Evolutionary conservation across 2,329 filamentous ascomycete genomes (phyloP), one percentile per base, ranked within the genome.

Genomic region (Pyrenochaeta sp.): DNA sequence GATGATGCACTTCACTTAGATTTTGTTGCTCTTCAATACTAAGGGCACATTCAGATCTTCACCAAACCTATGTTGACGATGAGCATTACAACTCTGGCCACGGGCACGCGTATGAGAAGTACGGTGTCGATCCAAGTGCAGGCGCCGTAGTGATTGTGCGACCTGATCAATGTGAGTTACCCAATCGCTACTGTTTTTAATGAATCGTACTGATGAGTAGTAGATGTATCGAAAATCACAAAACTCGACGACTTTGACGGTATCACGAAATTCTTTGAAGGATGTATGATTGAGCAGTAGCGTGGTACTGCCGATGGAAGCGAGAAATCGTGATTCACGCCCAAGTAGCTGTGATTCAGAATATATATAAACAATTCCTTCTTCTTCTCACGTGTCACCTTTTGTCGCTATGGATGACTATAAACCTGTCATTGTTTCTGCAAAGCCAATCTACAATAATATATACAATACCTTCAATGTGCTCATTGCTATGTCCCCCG

Each of bases 21-120:
- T 21, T 17, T n/a, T 3, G 9, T 35, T 35, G 18, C 14, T 21
- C 15, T 42, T n/a, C 2, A 7, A 10, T n/a, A 23, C 23, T 11
- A 15, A 17, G 17, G 11, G 2, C 30, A 14, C 14, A 17, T 21
- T 57, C 39, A 85, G 86, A 83, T 65, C 66, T 87, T 0, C 81
- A 85, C 60, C 88, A 88, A 55, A 78, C 83, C 1, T 88, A 82
- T 63, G 76, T 92, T 42, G 85, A 88, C 52, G 76, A 83, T 20
- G 74, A 86, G 2, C 76, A 74, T 27, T 89, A 84, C 64, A 81
- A 85, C 51, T 77, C 78, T 2, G 83, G 82, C 1, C 82, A 86
- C 51, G 85, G 85, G 0, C 78, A 84, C 39, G 83, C 82, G 1
- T 88, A 88, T 58, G 76, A 84, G 43, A 75, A 75, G 7, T 85